Conservation (phyloP, 164 flowering plant species). For the Liquidambar formosana region DNA sequence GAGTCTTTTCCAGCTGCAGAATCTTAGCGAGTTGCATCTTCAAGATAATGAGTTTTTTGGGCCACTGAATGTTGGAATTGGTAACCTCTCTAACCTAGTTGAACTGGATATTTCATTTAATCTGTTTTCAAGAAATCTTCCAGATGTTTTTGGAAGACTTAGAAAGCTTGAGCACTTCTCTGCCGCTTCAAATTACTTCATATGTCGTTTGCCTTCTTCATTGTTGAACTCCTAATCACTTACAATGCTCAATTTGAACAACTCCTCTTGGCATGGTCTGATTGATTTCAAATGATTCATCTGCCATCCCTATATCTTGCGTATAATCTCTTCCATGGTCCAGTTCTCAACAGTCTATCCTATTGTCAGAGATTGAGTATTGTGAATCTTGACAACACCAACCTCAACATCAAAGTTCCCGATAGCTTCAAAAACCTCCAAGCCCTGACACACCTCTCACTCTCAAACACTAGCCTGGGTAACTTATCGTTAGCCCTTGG, state of each 20-base stretch:
- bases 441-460: slow-evolving; percentile 15
- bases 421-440: no score
- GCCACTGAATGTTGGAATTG: slow-evolving; percentile 5
- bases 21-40: slow-evolving; percentile 8
- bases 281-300: slow-evolving; percentile 15
- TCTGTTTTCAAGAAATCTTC: slow-evolving; percentile 14
- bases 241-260: slow-evolving; percentile 9
- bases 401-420: slow-evolving; percentile 9
- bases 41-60: slow-evolving; percentile 14
- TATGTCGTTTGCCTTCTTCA: slow-evolving; percentile 16
- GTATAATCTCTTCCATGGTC: slow-evolving; percentile 17
- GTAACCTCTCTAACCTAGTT: slow-evolving; percentile 20
- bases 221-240: slow-evolving; percentile 14
- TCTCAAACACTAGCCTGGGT: slow-evolving; percentile 12
- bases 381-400: slow-evolving; percentile 18
- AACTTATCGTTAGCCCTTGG: slow-evolving; percentile 16
- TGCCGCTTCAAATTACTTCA: slow-evolving; percentile 17
- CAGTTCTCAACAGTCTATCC: slow-evolving; percentile 19
- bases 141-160: no score
- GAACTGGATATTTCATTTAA: slow-evolving; percentile 14
- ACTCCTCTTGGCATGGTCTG: slow-evolving; percentile 17
- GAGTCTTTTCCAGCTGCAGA: no score
- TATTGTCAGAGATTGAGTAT: no score
- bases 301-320: slow-evolving; percentile 15
- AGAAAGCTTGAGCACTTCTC: slow-evolving; percentile 12